Evolutionary conservation across 371 early-diverging fungal species (phyloP).

Genomic region (Neoconidiobolus thromboides): DNA sequence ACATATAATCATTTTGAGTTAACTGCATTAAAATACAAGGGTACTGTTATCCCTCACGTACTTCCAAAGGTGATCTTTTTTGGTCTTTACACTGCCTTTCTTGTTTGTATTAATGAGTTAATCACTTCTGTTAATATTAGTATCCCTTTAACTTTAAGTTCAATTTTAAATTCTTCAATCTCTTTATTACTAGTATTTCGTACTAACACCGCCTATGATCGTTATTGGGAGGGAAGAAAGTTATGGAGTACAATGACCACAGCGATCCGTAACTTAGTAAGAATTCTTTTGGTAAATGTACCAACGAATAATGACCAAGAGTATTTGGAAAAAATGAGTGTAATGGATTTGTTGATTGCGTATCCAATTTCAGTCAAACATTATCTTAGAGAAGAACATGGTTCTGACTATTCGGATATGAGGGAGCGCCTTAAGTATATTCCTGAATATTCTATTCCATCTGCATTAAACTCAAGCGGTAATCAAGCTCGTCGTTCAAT

Average conservation of each 20-base stretch:
- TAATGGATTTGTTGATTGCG: slow-evolving; percentile 44
- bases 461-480: slow-evolving; percentile 1
- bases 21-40: slow-evolving; percentile 1
- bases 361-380: slow-evolving; percentile 49
- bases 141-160: slow-evolving; percentile 18
- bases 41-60: slow-evolving; percentile 4
- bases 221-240: slow-evolving; percentile 62
- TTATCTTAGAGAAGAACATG: slow-evolving; percentile 42
- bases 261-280: slow-evolving; percentile 22
- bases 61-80: slow-evolving; percentile 4
- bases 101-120: background rate
- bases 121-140: slow-evolving; percentile 7
- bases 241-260: slow-evolving; percentile 39
- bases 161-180: slow-evolving; percentile 33
- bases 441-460: slow-evolving; percentile 6
- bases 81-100: background rate
- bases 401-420: slow-evolving; percentile 20
- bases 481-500: slow-evolving; percentile 7
- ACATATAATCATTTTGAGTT: slow-evolving; percentile 1
- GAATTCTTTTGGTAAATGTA: slow-evolving; percentile 23
- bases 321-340: slow-evolving; percentile 27
- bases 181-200: slow-evolving; percentile 49
- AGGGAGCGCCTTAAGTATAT: background rate
- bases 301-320: slow-evolving; percentile 18
- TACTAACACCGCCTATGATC: slow-evolving; percentile 37